Base-by-base conservation (phyloP, 805 yeast genomes). In the Kluyveromyces nonfermentans region DNA sequence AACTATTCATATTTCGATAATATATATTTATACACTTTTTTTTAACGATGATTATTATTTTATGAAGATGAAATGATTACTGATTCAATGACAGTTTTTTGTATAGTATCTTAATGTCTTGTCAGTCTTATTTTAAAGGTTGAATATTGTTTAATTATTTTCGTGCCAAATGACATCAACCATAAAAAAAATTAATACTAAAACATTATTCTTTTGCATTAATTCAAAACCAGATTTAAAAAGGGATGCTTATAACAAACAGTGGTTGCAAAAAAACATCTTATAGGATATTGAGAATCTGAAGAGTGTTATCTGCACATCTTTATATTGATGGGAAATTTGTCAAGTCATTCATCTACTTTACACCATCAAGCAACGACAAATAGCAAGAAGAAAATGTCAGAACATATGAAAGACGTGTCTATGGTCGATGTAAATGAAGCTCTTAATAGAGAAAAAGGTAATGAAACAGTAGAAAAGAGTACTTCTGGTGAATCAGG, bases 341-440 rank as follows among this genome's bases (percentile, higher is more conserved):
- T 31, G 22, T 34, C 41, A 32, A 38, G 41, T 38, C 41, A 38
- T 30, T 28, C 34, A 14, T 15, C 17, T 19, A 31, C 21, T 28
- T 34, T 20, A 28, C 20, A 38, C 20, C 33, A 38, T 6, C 21
- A 32, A 8, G n/a, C 34, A 10, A 16, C 7, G 14, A 25, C 16
- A 12, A n/a, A n/a, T 25, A 25, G 12, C 12, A 25, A 25, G 12
- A 6, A 25, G 30, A 25, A 25, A 25, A 48, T 48, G 51, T 43
- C 49, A 12, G 49, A 50, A n/a, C 50, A 49, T 40, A 42, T 38
- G 33, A 56, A 57, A 33, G 63, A 58, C 37, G 50, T 54, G 15
- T 55, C 62, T 17, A 55, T 55, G 61, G 41, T 54, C 22, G 61
- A 56, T 48, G 56, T 55, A 22, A 52, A 48, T 30, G 57, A 55